Evolutionary conservation across 306 rosid species (phyloP).

Genomic region (Quercus bicolor): DNA sequence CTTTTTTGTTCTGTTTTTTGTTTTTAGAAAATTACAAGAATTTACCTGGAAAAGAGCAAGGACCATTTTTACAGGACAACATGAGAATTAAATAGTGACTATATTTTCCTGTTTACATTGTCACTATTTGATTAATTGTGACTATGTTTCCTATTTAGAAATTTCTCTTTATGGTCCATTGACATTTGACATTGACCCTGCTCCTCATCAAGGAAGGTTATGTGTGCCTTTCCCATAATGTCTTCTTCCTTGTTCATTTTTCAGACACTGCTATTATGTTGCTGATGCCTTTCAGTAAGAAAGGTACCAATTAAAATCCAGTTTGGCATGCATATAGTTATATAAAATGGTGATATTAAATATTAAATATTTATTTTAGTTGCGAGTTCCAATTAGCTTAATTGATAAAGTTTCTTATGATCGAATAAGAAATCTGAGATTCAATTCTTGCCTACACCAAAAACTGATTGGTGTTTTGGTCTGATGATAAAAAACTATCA

Average conservation of each 20-base stretch:
- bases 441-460: accelerated
- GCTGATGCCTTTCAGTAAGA: neutral
- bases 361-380: too few species aligned
- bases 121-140: neutral
- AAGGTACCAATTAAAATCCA: neutral
- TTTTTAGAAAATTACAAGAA: too few species aligned
- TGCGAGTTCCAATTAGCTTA: accelerated
- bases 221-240: neutral
- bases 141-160: neutral
- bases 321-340: neutral
- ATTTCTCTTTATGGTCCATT: neutral
- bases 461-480: too few species aligned
- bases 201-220: neutral
- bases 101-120: too few species aligned
- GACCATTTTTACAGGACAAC: too few species aligned
- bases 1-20: too few species aligned
- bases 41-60: too few species aligned
- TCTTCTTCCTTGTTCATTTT: too few species aligned
- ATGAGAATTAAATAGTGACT: too few species aligned
- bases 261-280: neutral
- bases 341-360: too few species aligned
- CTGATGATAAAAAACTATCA: too few species aligned
- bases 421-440: too few species aligned
- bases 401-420: accelerated
- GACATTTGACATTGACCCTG: neutral